Evolutionary conservation across 345 rosid genomes (phyloP).

Genomic region (Heritiera littoralis): DNA sequence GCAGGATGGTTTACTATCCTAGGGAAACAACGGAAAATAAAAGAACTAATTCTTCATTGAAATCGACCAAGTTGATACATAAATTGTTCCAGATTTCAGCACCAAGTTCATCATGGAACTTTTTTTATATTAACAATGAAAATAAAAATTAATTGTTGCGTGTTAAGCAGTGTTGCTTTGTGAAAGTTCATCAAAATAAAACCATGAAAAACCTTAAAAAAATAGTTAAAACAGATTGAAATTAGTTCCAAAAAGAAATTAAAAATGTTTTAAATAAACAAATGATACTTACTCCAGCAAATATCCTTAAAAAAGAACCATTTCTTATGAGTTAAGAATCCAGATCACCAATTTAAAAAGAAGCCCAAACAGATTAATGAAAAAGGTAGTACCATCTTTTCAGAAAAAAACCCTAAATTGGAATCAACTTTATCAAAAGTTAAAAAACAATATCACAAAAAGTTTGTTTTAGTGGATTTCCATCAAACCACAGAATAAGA

Average conservation of each 20-base stretch:
- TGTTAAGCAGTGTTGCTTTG: no score
- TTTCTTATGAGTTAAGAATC: slow-evolving; percentile 21
- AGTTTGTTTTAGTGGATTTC: background rate
- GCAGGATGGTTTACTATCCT: background rate
- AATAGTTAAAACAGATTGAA: background rate
- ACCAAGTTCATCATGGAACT: background rate
- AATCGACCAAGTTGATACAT: background rate
- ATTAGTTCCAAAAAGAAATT: background rate
- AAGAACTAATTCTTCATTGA: background rate
- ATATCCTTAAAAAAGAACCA: slow-evolving; percentile 1
- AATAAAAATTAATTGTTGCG: background rate
- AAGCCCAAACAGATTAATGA: background rate
- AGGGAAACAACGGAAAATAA: background rate
- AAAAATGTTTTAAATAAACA: background rate
- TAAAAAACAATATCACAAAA: slow-evolving; percentile 4
- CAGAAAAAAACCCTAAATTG: background rate
- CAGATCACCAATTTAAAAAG: slow-evolving; percentile 12
- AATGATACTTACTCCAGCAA: background rate
- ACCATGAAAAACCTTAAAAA: background rate
- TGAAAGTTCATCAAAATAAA: background rate
- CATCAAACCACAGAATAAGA: background rate
- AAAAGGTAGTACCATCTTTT: slow-evolving; percentile 9
- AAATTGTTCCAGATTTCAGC: background rate
- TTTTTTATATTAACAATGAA: background rate
- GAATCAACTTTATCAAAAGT: slow-evolving; percentile 17